A percentile compares a stretch with the other conserved stretches of the same genome.
Conservation (phyloP, 495 filamentous ascomycete genomes). For the Geoglossum glabrum region DNA sequence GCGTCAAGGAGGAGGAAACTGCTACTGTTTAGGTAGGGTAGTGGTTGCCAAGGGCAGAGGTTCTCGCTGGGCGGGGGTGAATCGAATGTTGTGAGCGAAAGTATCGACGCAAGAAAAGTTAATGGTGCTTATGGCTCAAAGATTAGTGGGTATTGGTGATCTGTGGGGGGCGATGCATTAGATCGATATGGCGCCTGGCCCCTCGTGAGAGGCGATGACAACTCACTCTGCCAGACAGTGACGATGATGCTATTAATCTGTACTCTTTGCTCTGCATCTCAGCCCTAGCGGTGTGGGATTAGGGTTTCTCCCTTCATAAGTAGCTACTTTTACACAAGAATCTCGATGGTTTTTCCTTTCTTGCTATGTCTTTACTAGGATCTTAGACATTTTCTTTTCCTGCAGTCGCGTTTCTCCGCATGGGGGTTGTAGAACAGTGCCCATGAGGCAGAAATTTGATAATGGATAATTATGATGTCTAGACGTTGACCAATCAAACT, state of each 20-base stretch:
- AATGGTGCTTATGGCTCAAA: conserved; percentile 2
- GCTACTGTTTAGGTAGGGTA: conserved; percentile 15
- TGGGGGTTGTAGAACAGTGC: background rate
- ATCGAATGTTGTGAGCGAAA: background rate
- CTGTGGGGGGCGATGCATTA: background rate
- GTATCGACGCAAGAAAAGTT: background rate
- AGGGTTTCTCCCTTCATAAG: background rate
- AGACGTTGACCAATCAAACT: background rate
- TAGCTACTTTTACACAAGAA: conserved; percentile 1
- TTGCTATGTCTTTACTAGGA: background rate
- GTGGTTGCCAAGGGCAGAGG: background rate
- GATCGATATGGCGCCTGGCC: background rate
- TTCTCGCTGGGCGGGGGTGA: background rate
- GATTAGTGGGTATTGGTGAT: background rate
- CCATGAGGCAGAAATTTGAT: background rate
- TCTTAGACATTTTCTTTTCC: background rate
- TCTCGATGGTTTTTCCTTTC: conserved; percentile 1
- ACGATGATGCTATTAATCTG: background rate
- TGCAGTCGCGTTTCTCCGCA: background rate
- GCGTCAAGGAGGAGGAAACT: conserved; percentile 26
- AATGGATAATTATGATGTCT: background rate
- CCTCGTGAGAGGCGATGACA: background rate
- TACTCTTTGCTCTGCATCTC: conserved; percentile 1
- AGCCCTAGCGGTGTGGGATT: background rate
- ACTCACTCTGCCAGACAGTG: background rate